Conservation (phyloP, 345 rosid genomes). For the Corchorus olitorius region DNA sequence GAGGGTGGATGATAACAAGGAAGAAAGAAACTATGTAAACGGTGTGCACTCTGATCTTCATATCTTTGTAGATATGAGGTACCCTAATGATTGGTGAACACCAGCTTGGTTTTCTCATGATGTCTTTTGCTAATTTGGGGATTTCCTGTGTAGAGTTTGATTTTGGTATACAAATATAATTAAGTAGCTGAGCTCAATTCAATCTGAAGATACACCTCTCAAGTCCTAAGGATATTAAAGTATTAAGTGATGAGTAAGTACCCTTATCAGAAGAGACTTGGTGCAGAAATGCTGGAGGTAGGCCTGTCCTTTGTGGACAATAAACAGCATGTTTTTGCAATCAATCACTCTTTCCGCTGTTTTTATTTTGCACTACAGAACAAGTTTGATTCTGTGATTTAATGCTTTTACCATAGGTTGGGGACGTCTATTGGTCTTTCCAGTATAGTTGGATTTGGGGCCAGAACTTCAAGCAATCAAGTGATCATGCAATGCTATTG, state of each 20-base stretch:
- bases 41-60: background rate
- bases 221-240: constrained; percentile 19
- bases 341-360: constrained; percentile 33
- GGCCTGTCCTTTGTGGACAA: constrained; percentile 52
- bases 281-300: constrained; percentile 64
- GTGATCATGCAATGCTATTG: constrained; percentile 51
- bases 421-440: constrained; percentile 52
- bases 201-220: constrained; percentile 21
- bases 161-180: constrained; percentile 16
- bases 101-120: constrained; percentile 1
- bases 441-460: constrained; percentile 50
- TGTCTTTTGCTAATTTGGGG: constrained; percentile 13
- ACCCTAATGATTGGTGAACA: background rate
- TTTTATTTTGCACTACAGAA: constrained; percentile 37
- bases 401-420: constrained; percentile 74
- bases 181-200: constrained; percentile 25
- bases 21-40: background rate
- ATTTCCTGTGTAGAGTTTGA: background rate
- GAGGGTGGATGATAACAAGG: background rate
- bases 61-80: background rate
- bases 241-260: constrained; percentile 34
- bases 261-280: constrained; percentile 39
- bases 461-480: constrained; percentile 58
- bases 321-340: constrained; percentile 32
- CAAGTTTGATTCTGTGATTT: constrained; percentile 64